Conservation (phyloP, 192 early-diverging fungal genomes). For the Irineochytrium annulatum region DNA sequence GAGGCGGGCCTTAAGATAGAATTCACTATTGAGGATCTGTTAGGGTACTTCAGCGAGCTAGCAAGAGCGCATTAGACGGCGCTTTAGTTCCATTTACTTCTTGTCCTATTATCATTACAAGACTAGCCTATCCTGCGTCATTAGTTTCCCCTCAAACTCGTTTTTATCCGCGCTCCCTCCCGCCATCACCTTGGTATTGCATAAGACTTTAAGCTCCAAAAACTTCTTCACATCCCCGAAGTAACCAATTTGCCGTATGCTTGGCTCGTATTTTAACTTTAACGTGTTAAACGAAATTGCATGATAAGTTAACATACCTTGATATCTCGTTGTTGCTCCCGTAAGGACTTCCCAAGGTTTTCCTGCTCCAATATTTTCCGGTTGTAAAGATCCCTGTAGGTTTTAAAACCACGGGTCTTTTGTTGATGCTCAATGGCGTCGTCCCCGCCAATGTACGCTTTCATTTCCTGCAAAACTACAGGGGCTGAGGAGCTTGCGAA, state of each 20-base stretch:
- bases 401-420: conserved; percentile 57
- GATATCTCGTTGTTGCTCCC: conserved; percentile 51
- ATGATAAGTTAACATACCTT: conserved; percentile 35
- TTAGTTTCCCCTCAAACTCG: conserved; percentile 4
- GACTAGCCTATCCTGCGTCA: conserved; percentile 19
- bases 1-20: conserved; percentile 77
- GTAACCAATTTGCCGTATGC: conserved; percentile 41
- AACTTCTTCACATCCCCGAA: conserved; percentile 39
- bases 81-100: conserved; percentile 3
- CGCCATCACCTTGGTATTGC: conserved; percentile 34
- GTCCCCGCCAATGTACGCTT: conserved; percentile 61
- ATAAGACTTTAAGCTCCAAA: conserved; percentile 30
- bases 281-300: not conserved
- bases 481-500: conserved; percentile 5
- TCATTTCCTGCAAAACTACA: conserved; percentile 57
- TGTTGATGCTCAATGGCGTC: conserved; percentile 47
- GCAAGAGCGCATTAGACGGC: conserved; percentile 58
- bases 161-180: conserved; percentile 16
- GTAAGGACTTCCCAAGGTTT: conserved; percentile 36
- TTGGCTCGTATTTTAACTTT: conserved; percentile 41
- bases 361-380: conserved; percentile 50
- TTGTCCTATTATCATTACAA: conserved; percentile 4
- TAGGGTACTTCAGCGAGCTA: conserved; percentile 68
- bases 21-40: conserved; percentile 78
- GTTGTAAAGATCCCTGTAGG: conserved; percentile 56